phyloP scores from a whole-genome alignment of 2,329 filamentous ascomycete genomes.

The Colletotrichum tropicicola region DNA sequence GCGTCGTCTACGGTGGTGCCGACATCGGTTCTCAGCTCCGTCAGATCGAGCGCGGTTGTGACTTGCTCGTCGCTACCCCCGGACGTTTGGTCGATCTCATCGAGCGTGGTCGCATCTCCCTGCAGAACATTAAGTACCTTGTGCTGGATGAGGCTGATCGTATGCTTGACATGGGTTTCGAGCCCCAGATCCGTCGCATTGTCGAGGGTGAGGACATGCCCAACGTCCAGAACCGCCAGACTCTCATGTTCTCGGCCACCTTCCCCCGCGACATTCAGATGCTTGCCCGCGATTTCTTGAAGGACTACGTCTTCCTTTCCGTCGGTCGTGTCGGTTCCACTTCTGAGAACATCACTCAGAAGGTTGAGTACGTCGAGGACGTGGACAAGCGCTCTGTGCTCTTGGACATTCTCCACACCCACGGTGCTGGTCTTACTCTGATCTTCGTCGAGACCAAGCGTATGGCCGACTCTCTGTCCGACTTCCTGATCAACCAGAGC shows the following conservation, averaged over 20 bases:
- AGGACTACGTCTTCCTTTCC: conserved; percentile 99
- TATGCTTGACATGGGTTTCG: conserved; percentile 99
- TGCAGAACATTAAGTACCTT: conserved; percentile 98
- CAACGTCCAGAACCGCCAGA: conserved; percentile 82
- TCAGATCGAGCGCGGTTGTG: conserved; percentile 96
- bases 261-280: conserved; percentile 99
- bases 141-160: conserved; percentile 99
- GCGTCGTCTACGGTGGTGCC: conserved; percentile 98
- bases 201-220: conserved; percentile 99
- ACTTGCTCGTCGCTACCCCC: conserved; percentile 95
- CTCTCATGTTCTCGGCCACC: conserved; percentile 99
- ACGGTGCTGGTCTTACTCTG: conserved; percentile 86
- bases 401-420: conserved; percentile 95
- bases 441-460: conserved; percentile 99
- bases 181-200: conserved; percentile 98
- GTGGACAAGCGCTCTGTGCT: conserved; percentile 97
- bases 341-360: conserved; percentile 99
- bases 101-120: conserved; percentile 96
- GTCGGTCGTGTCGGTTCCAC: conserved; percentile 98
- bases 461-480: conserved; percentile 97
- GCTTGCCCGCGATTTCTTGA: conserved; percentile 97
- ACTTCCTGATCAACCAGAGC: conserved; percentile 98
- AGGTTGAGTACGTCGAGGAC: conserved; percentile 97
- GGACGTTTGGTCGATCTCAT: conserved; percentile 98
- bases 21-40: conserved; percentile 98